A percentile compares a stretch with the other conserved stretches of the same genome.
Conservation (phyloP, 2,329 filamentous ascomycete species). For the Capronia epimyces region DNA sequence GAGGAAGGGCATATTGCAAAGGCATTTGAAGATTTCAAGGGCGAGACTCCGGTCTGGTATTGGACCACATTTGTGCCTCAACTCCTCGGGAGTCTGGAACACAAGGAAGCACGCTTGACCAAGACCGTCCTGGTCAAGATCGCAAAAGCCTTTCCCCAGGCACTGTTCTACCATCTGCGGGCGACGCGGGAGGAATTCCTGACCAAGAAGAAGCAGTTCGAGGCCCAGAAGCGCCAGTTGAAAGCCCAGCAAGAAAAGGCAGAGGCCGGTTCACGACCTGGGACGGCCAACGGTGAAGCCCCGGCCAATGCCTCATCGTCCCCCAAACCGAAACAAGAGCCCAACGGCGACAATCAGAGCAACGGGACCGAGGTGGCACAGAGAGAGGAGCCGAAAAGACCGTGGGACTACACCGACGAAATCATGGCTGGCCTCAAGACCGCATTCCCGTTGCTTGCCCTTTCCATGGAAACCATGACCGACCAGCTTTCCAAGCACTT, state of each 20-base stretch:
- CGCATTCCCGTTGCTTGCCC: constrained; percentile 85
- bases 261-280: constrained; percentile 34
- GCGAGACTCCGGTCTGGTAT: constrained; percentile 96
- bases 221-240: constrained; percentile 22
- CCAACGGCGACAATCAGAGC: constrained; percentile 45
- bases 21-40: constrained; percentile 94
- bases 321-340: constrained; percentile 50
- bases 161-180: constrained; percentile 89
- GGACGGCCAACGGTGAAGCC: constrained; percentile 43
- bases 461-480: constrained; percentile 99
- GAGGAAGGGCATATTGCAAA: constrained; percentile 73
- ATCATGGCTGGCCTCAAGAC: constrained; percentile 95
- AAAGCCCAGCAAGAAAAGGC: constrained; percentile 15
- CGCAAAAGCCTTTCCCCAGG: constrained; percentile 90
- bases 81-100: constrained; percentile 80
- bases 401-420: constrained; percentile 95
- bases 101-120: constrained; percentile 84
- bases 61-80: constrained; percentile 99
- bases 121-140: constrained; percentile 85
- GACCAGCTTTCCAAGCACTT: constrained; percentile 99
- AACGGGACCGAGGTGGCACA: constrained; percentile 25
- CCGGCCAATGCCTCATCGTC: constrained; percentile 31
- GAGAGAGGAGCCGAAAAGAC: constrained; percentile 58
- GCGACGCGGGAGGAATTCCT: constrained; percentile 93
- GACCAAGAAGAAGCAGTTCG: constrained; percentile 67